phyloP scores from a whole-genome alignment of 140 eudicot species.

The Erigeron philadelphicus region DNA sequence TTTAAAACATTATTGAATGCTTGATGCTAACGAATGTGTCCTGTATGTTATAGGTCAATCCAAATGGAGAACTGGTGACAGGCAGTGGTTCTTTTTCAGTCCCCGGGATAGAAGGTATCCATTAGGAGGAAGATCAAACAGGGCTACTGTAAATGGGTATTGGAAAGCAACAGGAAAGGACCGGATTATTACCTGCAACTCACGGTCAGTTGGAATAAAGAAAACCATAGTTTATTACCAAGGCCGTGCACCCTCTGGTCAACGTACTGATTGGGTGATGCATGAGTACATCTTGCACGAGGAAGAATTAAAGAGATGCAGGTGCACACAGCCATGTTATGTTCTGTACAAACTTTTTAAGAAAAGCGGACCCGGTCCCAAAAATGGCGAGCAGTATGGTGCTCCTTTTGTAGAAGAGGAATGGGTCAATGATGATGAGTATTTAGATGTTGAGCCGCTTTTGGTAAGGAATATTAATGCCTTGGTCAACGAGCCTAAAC shows the following conservation, averaged over 20 bases:
- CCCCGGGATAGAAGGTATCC: slow-evolving; percentile 69
- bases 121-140: slow-evolving; percentile 59
- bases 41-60: slow-evolving; percentile 38
- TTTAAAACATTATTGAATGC: neutral
- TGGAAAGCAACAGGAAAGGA: slow-evolving; percentile 95
- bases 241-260: slow-evolving; percentile 80
- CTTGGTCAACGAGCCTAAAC: slow-evolving; percentile 36
- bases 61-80: slow-evolving; percentile 67
- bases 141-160: slow-evolving; percentile 64
- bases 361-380: slow-evolving; percentile 91
- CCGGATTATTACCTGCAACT: slow-evolving; percentile 47
- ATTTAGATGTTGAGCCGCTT: slow-evolving; percentile 20
- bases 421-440: slow-evolving; percentile 58
- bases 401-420: slow-evolving; percentile 84
- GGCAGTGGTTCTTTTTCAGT: slow-evolving; percentile 78
- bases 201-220: slow-evolving; percentile 65
- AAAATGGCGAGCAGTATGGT: slow-evolving; percentile 86
- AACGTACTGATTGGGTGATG: slow-evolving; percentile 90
- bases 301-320: slow-evolving; percentile 71
- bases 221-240: slow-evolving; percentile 64
- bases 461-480: slow-evolving; percentile 21
- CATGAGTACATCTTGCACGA: slow-evolving; percentile 72
- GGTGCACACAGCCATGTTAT: slow-evolving; percentile 40
- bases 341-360: slow-evolving; percentile 58
- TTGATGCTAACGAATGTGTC: neutral